Evolutionary conservation across 2,329 filamentous ascomycete species (phyloP).

Genomic region (Dactylella cylindrospora): DNA sequence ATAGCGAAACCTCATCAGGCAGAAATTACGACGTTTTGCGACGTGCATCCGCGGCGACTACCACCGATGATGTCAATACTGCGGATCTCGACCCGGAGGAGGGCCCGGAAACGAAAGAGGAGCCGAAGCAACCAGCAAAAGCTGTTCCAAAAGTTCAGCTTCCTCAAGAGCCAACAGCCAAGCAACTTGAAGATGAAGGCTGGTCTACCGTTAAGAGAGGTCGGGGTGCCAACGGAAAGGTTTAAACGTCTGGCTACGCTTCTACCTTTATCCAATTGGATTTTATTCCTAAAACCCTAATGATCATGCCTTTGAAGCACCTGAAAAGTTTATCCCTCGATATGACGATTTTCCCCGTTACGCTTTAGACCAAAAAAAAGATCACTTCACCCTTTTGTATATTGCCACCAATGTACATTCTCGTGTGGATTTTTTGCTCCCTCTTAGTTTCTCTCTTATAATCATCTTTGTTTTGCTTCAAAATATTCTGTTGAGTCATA

Average conservation of each 20-base stretch:
- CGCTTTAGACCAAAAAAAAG: neutral
- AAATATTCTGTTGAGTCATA: constrained; percentile 42
- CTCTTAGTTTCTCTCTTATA: neutral
- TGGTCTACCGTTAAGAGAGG: constrained; percentile 44
- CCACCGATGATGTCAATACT: constrained; percentile 53
- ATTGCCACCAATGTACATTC: constrained; percentile 33
- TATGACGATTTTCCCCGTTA: neutral
- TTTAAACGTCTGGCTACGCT: constrained; percentile 32
- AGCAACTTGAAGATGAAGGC: constrained; percentile 52
- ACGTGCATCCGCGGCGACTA: constrained; percentile 56
- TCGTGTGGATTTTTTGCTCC: constrained; percentile 8
- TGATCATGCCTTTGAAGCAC: constrained; percentile 5
- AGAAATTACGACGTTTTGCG: constrained; percentile 61
- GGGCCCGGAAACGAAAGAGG: constrained; percentile 36
- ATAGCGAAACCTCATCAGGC: constrained; percentile 51
- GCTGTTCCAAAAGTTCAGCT: constrained; percentile 61
- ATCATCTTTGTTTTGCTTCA: constrained; percentile 18
- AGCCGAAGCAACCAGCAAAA: constrained; percentile 53
- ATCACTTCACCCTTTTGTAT: constrained; percentile 22
- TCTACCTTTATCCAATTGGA: neutral
- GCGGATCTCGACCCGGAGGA: constrained; percentile 51
- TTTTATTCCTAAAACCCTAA: neutral
- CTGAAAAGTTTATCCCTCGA: constrained; percentile 8
- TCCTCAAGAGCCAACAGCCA: constrained; percentile 54
- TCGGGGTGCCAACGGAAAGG: constrained; percentile 40